A percentile compares a stretch with the other conserved stretches of the same genome.
Evolutionary conservation across 2,329 filamentous ascomycete species (phyloP).

Genomic region (Dothideomycetes sp.): DNA sequence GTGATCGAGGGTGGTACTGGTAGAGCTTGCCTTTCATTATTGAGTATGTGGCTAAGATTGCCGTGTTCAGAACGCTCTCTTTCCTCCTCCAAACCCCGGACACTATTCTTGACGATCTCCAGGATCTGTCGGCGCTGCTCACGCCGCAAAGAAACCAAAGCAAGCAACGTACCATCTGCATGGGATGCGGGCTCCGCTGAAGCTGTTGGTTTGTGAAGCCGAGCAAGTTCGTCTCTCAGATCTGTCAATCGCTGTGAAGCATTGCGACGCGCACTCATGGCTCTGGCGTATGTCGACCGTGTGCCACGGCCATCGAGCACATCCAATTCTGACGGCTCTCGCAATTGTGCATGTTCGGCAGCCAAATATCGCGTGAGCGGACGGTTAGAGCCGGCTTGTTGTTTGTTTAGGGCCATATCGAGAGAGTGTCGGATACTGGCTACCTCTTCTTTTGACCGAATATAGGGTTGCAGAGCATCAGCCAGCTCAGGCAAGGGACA

Average conservation of each 20-base stretch:
- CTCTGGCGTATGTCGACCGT: neutral
- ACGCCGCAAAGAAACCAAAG: slow-evolving; percentile 1
- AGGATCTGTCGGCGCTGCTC: slow-evolving; percentile 5
- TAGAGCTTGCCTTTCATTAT: slow-evolving; percentile 1
- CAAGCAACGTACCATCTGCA: neutral
- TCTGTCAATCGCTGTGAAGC: slow-evolving; percentile 1
- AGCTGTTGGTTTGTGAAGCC: neutral
- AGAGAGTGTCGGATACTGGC: slow-evolving; percentile 3
- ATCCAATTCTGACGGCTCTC: neutral
- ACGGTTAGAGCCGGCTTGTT: no score
- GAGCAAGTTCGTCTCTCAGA: slow-evolving; percentile 1
- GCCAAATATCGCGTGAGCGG: neutral
- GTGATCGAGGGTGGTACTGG: neutral
- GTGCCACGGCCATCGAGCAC: neutral
- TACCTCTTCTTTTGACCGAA: slow-evolving; percentile 4
- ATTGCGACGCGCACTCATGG: slow-evolving; percentile 6
- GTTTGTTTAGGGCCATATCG: slow-evolving; percentile 1
- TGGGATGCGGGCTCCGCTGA: neutral
- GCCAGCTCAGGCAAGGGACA: slow-evolving; percentile 10
- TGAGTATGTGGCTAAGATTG: neutral
- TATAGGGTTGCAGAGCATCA: slow-evolving; percentile 9
- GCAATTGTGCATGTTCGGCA: neutral
- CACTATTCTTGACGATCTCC: slow-evolving; percentile 1
- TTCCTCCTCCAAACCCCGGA: slow-evolving; percentile 4
- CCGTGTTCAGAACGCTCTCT: slow-evolving; percentile 3